Percentiles rank a stretch among this genome's conserved stretches.
phyloP scores from a whole-genome alignment of 208 protist species.

The Tritrichomonas foetus region DNA sequence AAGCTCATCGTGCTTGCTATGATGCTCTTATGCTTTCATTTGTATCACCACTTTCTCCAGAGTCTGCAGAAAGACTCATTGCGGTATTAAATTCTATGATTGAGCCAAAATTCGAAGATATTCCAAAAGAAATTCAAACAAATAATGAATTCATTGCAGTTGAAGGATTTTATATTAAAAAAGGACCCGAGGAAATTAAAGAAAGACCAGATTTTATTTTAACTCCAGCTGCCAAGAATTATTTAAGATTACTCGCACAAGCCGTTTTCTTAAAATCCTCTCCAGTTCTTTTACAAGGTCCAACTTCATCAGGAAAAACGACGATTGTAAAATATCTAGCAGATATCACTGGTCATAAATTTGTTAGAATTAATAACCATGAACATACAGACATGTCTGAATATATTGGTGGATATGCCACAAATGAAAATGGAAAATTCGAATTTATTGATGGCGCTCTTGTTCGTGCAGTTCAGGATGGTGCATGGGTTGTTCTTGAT shows the following conservation, averaged over 20 bases:
- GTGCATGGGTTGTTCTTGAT: constrained; percentile 99
- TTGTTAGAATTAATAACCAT: constrained; percentile 99
- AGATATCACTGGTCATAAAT: constrained; percentile 85
- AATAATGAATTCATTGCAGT: not conserved
- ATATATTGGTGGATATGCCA: constrained; percentile 49
- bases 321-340: constrained; percentile 98
- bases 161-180: constrained; percentile 32
- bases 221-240: not conserved
- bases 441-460: constrained; percentile 72
- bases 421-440: constrained; percentile 44
- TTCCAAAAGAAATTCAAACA: not conserved
- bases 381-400: constrained; percentile 95
- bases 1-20: not conserved
- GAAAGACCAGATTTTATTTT: constrained; percentile 8
- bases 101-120: too few species aligned
- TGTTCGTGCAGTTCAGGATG: constrained; percentile 63
- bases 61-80: not conserved
- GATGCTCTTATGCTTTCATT: not conserved
- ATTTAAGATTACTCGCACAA: not conserved
- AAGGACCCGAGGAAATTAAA: not conserved
- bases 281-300: constrained; percentile 68
- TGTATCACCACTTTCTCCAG: not conserved
- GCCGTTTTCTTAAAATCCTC: constrained; percentile 65
- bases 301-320: constrained; percentile 95
- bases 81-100: not conserved